A percentile compares a stretch with the other conserved stretches of the same genome.
Evolutionary conservation across 106 monocot species (phyloP).

Genomic region (Phalaenopsis aphrodite): DNA sequence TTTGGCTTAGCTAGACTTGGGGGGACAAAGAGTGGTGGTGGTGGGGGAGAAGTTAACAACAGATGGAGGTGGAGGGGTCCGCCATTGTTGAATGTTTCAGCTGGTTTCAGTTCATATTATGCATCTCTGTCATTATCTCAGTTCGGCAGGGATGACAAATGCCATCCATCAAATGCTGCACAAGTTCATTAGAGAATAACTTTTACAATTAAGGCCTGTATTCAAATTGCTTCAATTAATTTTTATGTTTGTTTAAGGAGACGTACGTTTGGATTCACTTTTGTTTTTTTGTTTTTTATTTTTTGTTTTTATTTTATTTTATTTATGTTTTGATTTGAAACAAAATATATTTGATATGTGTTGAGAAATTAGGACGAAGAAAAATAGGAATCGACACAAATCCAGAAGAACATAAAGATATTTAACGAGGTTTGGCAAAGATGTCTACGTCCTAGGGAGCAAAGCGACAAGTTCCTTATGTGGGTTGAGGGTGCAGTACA

Average conservation of each 20-base stretch:
- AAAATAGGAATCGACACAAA: too few relatives aligned
- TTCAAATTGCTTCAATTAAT: not conserved
- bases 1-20: not conserved
- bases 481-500: too few relatives aligned
- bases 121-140: not conserved
- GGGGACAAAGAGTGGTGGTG: slow-evolving; percentile 4
- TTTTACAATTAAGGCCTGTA: not conserved
- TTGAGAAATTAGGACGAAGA: too few relatives aligned
- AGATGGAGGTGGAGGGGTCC: slow-evolving; percentile 1
- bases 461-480: too few relatives aligned
- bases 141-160: not conserved
- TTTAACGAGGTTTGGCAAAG: too few relatives aligned
- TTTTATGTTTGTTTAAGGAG: not conserved
- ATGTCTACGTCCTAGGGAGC: too few relatives aligned
- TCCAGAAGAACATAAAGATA: too few relatives aligned
- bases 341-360: too few relatives aligned
- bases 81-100: not conserved
- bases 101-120: not conserved
- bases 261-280: too few relatives aligned
- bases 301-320: too few relatives aligned
- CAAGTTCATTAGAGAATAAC: not conserved
- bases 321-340: too few relatives aligned
- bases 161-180: not conserved
- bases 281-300: too few relatives aligned
- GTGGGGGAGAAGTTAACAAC: not conserved